Evolutionary conservation across 164 flowering plant species (phyloP), one percentile per base, ranked within the genome.

Genomic region (Kalanchoe fedtschenkoi): DNA sequence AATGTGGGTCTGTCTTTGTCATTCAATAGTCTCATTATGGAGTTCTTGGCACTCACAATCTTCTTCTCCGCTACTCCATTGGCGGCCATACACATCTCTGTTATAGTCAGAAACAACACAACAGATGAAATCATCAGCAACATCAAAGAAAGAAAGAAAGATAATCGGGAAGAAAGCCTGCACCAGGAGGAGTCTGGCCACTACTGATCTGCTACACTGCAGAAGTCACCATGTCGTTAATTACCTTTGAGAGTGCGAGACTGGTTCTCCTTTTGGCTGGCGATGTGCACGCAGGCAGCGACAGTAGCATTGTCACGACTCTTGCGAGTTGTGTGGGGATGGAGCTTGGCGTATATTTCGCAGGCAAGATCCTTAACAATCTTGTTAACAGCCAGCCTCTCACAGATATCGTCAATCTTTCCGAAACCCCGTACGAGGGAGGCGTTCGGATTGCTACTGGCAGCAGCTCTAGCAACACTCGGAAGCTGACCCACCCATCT

Each of bases 191-290:
- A n/a, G n/a, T n/a, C n/a, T n/a, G n/a, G n/a, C n/a, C n/a, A n/a
- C n/a, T n/a, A n/a, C 58, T 14, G 29, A 54, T 54, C 24, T 54
- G 58, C 29, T 54, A 17, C 58, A 1, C 21, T 1, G 58, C 24
- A 2, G 58, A 21, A 21, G 5, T 54, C 21, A 13, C 14, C 58
- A n/a, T 13, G 3, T 14, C 2, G 33, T 0, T 15, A 26, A 1
- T 15, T 58, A n/a, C 33, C 61, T 35, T 30, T 60, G 24, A 60
- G 21, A 1, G 63, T 60, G n/a, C 63, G 43, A n/a, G 39, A 9
- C 32, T 60, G 38, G 2, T 39, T 39, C 28, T 37, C 46, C 24
- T 38, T 21, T n/a, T 24, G 39, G n/a, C 63, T 7, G 21, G 63
- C 47, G 11, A 61, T 61, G 1, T 19, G 29, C 33, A 61, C 8